Conservation (phyloP, 192 early-diverging fungal species). For the Coemansia sp. region DNA sequence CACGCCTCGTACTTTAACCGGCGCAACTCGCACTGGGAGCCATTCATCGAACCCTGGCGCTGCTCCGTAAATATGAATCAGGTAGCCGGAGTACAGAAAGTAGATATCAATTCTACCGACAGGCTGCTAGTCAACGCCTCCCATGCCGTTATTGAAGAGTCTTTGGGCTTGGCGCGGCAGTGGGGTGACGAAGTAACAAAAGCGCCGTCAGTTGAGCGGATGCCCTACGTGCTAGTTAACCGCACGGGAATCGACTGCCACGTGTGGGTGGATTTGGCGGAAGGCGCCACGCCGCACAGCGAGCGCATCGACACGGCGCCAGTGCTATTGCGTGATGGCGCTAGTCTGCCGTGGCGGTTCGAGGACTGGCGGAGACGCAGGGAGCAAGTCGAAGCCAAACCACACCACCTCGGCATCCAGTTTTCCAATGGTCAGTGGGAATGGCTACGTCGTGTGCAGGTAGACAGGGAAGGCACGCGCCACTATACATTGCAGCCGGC, state of each 20-base stretch:
- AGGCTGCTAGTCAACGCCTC: conserved; percentile 84
- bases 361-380: conserved; percentile 94
- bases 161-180: conserved; percentile 59
- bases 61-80: conserved; percentile 57
- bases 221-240: conserved; percentile 86
- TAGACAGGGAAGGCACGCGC: conserved; percentile 85
- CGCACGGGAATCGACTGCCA: conserved; percentile 86
- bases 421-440: conserved; percentile 87
- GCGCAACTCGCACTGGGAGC: conserved; percentile 98
- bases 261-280: conserved; percentile 78
- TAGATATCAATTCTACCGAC: conserved; percentile 71
- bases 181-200: conserved; percentile 48
- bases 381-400: conserved; percentile 65
- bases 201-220: conserved; percentile 46
- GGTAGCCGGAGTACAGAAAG: conserved; percentile 24
- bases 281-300: conserved; percentile 23
- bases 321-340: conserved; percentile 66
- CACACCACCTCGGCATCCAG: conserved; percentile 83
- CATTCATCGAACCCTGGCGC: conserved; percentile 89
- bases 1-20: conserved; percentile 94
- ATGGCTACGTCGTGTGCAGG: conserved; percentile 80
- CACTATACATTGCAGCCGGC: conserved; percentile 82
- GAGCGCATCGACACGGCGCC: conserved; percentile 65
- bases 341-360: conserved; percentile 89
- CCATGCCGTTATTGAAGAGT: conserved; percentile 76